phyloP scores from a whole-genome alignment of 1,284 basidiomycete species.

The Ganoderma resinaceum region DNA sequence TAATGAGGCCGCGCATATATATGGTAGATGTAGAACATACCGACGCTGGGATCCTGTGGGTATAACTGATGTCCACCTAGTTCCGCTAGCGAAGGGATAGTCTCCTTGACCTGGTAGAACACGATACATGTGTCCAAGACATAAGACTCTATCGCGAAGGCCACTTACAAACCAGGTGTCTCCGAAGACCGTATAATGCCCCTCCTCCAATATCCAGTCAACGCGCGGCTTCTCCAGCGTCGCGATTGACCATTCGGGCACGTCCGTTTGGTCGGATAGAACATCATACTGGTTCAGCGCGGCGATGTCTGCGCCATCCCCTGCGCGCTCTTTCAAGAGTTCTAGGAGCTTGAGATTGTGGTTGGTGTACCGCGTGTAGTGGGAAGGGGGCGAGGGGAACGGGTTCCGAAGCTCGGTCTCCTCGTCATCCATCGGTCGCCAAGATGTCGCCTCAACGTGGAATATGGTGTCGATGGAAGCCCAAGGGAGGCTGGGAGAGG shows the following conservation, averaged over 20 bases:
- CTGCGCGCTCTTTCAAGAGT: slow-evolving; percentile 61
- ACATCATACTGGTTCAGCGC: slow-evolving; percentile 62
- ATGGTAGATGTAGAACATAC: slow-evolving; percentile 44
- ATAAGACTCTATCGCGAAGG: slow-evolving; percentile 16
- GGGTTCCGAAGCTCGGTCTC: slow-evolving; percentile 81
- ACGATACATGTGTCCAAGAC: neutral
- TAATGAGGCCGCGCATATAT: neutral
- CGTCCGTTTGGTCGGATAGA: slow-evolving; percentile 69
- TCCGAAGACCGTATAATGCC: slow-evolving; percentile 78
- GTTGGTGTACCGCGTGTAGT: slow-evolving; percentile 73
- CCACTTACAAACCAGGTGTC: slow-evolving; percentile 78
- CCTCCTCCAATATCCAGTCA: slow-evolving; percentile 80
- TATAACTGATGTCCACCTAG: slow-evolving; percentile 76
- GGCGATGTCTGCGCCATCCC: slow-evolving; percentile 44
- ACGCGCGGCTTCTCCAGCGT: slow-evolving; percentile 82
- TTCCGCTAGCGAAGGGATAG: slow-evolving; percentile 74
- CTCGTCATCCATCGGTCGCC: slow-evolving; percentile 62
- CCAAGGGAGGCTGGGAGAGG: neutral
- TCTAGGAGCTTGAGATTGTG: slow-evolving; percentile 72
- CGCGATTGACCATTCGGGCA: slow-evolving; percentile 74
- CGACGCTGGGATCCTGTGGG: slow-evolving; percentile 69
- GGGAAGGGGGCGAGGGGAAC: slow-evolving; percentile 82
- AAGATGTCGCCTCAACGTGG: neutral
- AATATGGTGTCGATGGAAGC: neutral
- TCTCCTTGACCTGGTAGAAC: slow-evolving; percentile 69